Evolutionary conservation across 2,329 filamentous ascomycete genomes (phyloP), one percentile per base, ranked within the genome.

Genomic region (Herpotrichia juniperi): DNA sequence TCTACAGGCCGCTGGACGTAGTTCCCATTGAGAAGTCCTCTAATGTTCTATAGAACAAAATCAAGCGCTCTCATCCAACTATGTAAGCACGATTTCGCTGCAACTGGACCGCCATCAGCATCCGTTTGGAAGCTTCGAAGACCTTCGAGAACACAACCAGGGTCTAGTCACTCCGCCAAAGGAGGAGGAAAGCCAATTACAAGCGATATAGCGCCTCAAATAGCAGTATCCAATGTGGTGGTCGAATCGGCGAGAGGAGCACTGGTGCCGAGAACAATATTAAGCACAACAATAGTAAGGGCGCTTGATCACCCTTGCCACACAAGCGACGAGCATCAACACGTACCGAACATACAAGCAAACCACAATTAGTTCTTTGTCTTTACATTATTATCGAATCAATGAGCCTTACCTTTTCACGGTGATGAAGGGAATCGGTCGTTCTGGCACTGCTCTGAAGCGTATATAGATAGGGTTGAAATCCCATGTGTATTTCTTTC

Each of bases 241-340:
- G 37, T 48, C 17, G 25, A 22, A 28, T 17, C 39, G n/a, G 42
- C 17, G 10, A 14, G 25, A 46, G 49, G 34, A n/a, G 22, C 28
- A 14, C 34, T 42, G 31, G 42, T 25, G 39, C 31, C 10, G 48
- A 54, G 54, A 56, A 62, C 54, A 62, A 62, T 62, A 60, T 10
- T 54, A 62, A 62, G 51, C 17, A 43, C 45, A 53, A 58, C 54
- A 60, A 58, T 58, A 57, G 8, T 55, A 56, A 53, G 40, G 47
- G 31, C 21, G 19, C 39, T 42, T 26, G 28, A 25, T 37, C 25
- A 9, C 31, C 46, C 22, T 17, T 44, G 28, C 44, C 50, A 35
- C 46, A 35, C 25, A 46, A 22, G 39, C 43, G 24, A 46, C 31
- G 19, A 46, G 30, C 12, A 25, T n/a, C 22, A 11, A 17, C 40